Base-by-base conservation (phyloP, 2,329 filamentous ascomycete species). In the Metarhizium brunneum region DNA sequence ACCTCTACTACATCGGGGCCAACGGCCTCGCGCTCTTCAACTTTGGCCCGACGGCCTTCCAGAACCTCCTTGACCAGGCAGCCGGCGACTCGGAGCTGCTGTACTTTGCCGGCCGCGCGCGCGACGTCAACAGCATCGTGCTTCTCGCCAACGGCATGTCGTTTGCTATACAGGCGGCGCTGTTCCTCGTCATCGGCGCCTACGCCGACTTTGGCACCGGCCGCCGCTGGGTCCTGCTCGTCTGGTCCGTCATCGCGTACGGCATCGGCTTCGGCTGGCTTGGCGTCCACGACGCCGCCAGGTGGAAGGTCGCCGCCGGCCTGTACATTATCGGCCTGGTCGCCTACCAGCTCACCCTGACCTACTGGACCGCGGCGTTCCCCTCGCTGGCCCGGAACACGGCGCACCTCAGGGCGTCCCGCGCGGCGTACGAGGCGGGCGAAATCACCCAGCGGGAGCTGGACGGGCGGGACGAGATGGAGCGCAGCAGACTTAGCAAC, bases 251-350 rank as follows among this genome's bases (percentile, higher is more conserved):
- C 7, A 62, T 86, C 40, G 82, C 84, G 1, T 88, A 77, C 66
- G 83, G 69, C 38, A 77, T 85, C 58, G 85, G 83, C 2, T 87
- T 87, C 59, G 84, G 76, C 52, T 88, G 84, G 82, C 68, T 88
- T 2, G 84, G 83, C 20, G 83, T 88, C 0, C 82, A 86, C 57
- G 78, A 76, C 0, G 68, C 77, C 16, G 71, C 75, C 3, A 73
- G 84, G 64, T 88, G 85, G 85, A 73, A 78, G 50, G 70, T 76
- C 8, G 85, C 73, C 0, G 75, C 81, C 0, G 84, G 78, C 0
- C 66, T 88, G 16, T 88, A 88, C 65, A 84, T 87, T 55, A 77
- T 86, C 16, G 84, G 84, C 2, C 66, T 87, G 47, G 83, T 88
- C 59, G 78, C 79, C 1, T 87, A 87, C 61, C 84, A 87, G 67